A percentile compares a stretch with the other conserved stretches of the same genome.
These are phyloP conservation scores for Pulchroboletus neoregius DNA, from an alignment of 1,284 basidiomycete species.

Conservation along the genomic window DNA sequence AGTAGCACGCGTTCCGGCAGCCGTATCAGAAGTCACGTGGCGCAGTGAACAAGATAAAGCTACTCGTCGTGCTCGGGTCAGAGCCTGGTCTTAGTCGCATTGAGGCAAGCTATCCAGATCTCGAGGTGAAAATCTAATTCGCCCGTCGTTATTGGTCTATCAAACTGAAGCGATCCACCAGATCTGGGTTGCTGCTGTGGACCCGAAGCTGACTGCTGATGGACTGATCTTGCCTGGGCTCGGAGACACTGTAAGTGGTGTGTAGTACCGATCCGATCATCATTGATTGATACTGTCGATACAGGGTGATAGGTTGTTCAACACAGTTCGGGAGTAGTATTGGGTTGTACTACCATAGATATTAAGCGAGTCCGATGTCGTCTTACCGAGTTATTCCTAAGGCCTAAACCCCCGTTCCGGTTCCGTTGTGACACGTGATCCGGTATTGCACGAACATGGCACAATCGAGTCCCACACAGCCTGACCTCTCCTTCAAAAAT, in stretches of 20 bases:
- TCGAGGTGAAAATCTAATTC: constrained; percentile 56
- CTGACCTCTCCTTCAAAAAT: constrained; percentile 10
- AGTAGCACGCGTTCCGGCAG: constrained; percentile 21
- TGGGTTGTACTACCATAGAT: too few relatives aligned
- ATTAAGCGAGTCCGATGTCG: too few relatives aligned
- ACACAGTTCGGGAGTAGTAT: constrained; percentile 44
- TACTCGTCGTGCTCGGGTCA: constrained; percentile 81
- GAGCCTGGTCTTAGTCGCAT: constrained; percentile 72
- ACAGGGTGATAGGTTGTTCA: constrained; percentile 65
- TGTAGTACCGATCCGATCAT: background rate
- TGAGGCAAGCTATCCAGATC: constrained; percentile 62
- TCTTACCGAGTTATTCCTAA: too few relatives aligned
- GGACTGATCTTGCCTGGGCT: constrained; percentile 86
- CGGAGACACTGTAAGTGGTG: constrained; percentile 73
- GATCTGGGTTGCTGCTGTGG: constrained; percentile 84
- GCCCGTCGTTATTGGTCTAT: background rate
- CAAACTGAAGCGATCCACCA: constrained; percentile 31
- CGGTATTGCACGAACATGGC: constrained; percentile 26
- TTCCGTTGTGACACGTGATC: constrained; percentile 29
- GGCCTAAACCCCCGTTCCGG: too few relatives aligned
- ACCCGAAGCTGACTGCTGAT: constrained; percentile 63
- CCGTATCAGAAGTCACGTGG: background rate
- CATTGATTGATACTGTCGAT: constrained; percentile 1
- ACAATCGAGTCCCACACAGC: constrained; percentile 29
- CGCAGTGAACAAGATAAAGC: constrained; percentile 71